Evolutionary conservation across 2,329 filamentous ascomycete genomes (phyloP).

Genomic region (Hypocreales sp.): DNA sequence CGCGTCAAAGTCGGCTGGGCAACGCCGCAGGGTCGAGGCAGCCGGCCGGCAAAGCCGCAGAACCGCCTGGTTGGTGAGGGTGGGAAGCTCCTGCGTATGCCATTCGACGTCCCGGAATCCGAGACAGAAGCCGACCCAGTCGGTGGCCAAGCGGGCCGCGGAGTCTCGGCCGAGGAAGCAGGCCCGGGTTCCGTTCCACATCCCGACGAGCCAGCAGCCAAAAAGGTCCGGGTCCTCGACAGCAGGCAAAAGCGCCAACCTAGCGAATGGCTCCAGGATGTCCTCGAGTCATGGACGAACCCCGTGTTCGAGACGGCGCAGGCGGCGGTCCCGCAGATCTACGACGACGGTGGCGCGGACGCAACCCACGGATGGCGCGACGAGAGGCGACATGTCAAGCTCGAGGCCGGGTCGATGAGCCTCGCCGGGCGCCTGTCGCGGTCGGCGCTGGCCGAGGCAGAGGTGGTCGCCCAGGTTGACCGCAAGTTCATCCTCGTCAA

Average conservation of each 20-base stretch:
- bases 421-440: conserved; percentile 42
- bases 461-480: conserved; percentile 72
- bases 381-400: conserved; percentile 8
- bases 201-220: no score
- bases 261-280: conserved; percentile 39
- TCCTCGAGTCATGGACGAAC: conserved; percentile 57
- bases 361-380: conserved; percentile 3
- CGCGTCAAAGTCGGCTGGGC: conserved; percentile 16
- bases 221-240: conserved; percentile 1
- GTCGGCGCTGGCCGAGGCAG: conserved; percentile 38
- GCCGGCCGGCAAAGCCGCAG: no score
- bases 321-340: conserved; percentile 25
- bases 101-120: conserved; percentile 29
- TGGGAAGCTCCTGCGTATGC: conserved; percentile 26
- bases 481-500: conserved; percentile 72
- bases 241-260: conserved; percentile 5
- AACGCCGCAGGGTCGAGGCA: no score
- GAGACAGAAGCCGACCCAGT: no score
- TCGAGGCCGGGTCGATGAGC: conserved; percentile 13
- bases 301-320: conserved; percentile 50
- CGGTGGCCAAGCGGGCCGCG: no score
- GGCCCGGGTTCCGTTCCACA: no score
- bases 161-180: no score
- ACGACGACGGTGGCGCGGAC: conserved; percentile 6
- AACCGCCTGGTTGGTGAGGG: conserved; percentile 23